A percentile compares a stretch with the other conserved stretches of the same genome.
phyloP scores from a whole-genome alignment of 2,329 filamentous ascomycete species.

The Macrophomina tecta region DNA sequence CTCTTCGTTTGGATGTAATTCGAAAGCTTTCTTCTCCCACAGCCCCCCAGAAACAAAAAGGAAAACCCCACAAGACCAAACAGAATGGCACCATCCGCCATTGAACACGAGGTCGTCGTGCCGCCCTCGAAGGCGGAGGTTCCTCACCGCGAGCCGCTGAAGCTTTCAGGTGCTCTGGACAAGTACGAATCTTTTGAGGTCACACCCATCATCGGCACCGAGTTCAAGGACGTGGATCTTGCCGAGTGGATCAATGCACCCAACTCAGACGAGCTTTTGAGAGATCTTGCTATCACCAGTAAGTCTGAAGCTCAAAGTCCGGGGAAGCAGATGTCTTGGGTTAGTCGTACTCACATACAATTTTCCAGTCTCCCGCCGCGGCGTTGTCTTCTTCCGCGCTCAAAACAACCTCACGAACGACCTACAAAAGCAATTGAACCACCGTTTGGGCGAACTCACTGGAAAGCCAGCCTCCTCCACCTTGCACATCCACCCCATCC shows the following conservation, averaged over 20 bases:
- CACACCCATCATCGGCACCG: slow-evolving; percentile 67
- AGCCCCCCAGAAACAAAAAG: background rate
- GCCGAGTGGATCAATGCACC: slow-evolving; percentile 67
- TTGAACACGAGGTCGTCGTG: slow-evolving; percentile 27
- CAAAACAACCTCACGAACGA: slow-evolving; percentile 57
- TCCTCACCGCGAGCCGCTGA: slow-evolving; percentile 47
- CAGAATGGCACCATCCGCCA: slow-evolving; percentile 24
- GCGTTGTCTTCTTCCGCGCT: slow-evolving; percentile 61
- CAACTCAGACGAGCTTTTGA: slow-evolving; percentile 67
- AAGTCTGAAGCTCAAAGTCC: slow-evolving; percentile 14
- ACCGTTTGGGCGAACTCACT: slow-evolving; percentile 62
- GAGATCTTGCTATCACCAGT: slow-evolving; percentile 63
- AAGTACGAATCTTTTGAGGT: slow-evolving; percentile 62
- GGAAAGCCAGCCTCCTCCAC: slow-evolving; percentile 63
- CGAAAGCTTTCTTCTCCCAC: background rate
- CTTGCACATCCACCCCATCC: slow-evolving; percentile 66
- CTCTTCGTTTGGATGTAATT: background rate
- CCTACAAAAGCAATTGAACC: slow-evolving; percentile 59
- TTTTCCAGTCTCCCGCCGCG: slow-evolving; percentile 55
- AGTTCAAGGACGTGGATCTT: slow-evolving; percentile 64
- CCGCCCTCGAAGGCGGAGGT: slow-evolving; percentile 18
- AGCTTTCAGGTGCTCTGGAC: slow-evolving; percentile 59
- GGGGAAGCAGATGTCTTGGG: too few relatives aligned
- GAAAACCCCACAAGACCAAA: background rate
- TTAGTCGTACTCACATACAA: background rate